Evolutionary conservation across 169 alveolate species (phyloP).

Genomic region (Plasmodium cynomolgi): DNA sequence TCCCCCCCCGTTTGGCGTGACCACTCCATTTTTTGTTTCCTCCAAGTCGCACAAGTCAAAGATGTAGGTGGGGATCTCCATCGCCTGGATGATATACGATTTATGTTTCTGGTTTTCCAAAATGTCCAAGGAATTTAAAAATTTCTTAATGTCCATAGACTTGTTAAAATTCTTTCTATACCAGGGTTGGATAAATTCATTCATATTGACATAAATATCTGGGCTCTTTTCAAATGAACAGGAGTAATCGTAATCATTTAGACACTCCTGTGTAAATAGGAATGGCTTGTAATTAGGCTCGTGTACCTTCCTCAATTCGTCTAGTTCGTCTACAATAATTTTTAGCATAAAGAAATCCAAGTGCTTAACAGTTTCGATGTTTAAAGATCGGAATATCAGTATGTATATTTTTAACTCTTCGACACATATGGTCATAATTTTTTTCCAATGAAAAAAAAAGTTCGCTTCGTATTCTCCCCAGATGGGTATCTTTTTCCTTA

Average conservation of each 20-base stretch:
- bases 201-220: constrained; percentile 41
- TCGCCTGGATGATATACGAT: constrained; percentile 46
- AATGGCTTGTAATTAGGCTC: constrained; percentile 47
- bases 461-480: constrained; percentile 85
- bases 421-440: constrained; percentile 73
- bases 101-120: constrained; percentile 55
- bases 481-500: constrained; percentile 80
- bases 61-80: constrained; percentile 54
- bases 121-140: constrained; percentile 52
- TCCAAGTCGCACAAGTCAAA: constrained; percentile 17
- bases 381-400: constrained; percentile 43
- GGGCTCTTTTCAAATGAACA: background rate
- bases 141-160: constrained; percentile 61
- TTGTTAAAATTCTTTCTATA: constrained; percentile 33
- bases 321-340: constrained; percentile 52
- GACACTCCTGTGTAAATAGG: constrained; percentile 25
- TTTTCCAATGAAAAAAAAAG: constrained; percentile 82
- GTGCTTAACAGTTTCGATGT: constrained; percentile 33
- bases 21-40: background rate
- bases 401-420: constrained; percentile 66
- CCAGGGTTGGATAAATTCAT: constrained; percentile 50
- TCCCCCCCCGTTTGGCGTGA: background rate
- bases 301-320: constrained; percentile 65
- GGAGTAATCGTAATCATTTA: constrained; percentile 3
- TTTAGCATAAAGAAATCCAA: constrained; percentile 39